Evolutionary conservation across 495 filamentous ascomycete species (phyloP), one percentile per base, ranked within the genome.

Genomic region (Aspergillus wentii): DNA sequence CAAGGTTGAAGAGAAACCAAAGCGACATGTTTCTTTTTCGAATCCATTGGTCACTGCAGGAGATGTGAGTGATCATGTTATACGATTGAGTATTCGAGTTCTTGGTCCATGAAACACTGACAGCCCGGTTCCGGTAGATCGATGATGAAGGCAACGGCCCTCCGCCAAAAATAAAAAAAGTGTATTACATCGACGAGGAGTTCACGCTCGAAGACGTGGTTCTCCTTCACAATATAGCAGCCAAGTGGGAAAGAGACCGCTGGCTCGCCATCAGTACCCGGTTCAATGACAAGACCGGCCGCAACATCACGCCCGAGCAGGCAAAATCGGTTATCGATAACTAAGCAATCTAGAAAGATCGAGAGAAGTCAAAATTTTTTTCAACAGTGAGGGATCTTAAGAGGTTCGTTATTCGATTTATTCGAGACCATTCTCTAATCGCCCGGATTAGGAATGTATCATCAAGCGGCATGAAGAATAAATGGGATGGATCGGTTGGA

Each of bases 251-350:
- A 26, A 30, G 22, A 21, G 46, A 50, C 20, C 41, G 41, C 9
- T 54, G 46, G 47, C n/a, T 40, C 11, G 33, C 35, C 2, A 46
- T 52, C 11, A 49, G 46, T 20, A 26, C 23, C 14, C 37, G 35
- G 15, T 56, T 48, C 31, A 33, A 41, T 17, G 33, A 28, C 5
- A 45, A 16, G 26, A 57, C 40, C 4, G 46, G 44, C 5, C 49
- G 46, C 15, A 43, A 15, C 13, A 50, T 50, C 33, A 46, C 41
- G 15, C 46, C 43, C n/a, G 41, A 47, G 10, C 37, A 52, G 37
- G 46, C 46, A 8, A 50, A 31, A 20, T 40, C 44, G 21, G 41
- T 47, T 18, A 5, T 49, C 25, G 26, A 43, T 20, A 14, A 40
- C 16, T 49, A 38, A 31, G 15, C 13, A 19, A 14, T 34, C 30